Base-by-base conservation (phyloP, 257 asterid species). In the Nicotiana otophora region DNA sequence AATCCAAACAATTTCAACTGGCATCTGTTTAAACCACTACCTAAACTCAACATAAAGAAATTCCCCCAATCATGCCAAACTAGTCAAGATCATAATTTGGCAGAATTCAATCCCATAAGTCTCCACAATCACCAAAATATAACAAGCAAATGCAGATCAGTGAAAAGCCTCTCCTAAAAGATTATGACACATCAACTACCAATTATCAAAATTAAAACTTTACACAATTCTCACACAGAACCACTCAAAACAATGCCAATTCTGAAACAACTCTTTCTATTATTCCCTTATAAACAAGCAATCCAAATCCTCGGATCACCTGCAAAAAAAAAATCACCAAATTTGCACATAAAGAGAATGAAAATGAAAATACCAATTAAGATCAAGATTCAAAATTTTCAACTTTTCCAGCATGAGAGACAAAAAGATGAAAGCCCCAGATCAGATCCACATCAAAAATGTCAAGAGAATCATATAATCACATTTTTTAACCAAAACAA, bases 401-500 rank as follows among this genome's bases (percentile, higher is more conserved):
- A 36, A 26, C 62, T 39, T 54, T 26, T 34, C 23, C 11, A 57
- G 14, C 67, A 54, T 60, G 6, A 20, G 10, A 42, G 14, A 30
- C 42, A 30, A 65, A 30, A 63, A 62, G 89, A 89, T 88, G 90
- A 86, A 74, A 74, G 85, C 77, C 89, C 90, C 90, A 80, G 92
- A 92, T 92, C 98, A 91, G 97, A 91, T 92, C 98, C 92, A 80
- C 86, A 39, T 53, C 84, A 17, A 60, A 80, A 30, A 76, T 39
- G 58, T 51, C 81, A 54, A 51, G 30, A 23, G 57, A 80, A 84
- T 14, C 20, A 64, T 48, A 72, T 15, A 2, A 3, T 30, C 54
- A 42, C 70, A 23, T 33, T 19, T 17, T 34, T 57, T 26, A 81
- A 70, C 70, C 36, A 36, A 58, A 20, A 77, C 19, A 48, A 7